Evolutionary conservation across 306 rosid genomes (phyloP).

Genomic region (Mimosa bimucronata): DNA sequence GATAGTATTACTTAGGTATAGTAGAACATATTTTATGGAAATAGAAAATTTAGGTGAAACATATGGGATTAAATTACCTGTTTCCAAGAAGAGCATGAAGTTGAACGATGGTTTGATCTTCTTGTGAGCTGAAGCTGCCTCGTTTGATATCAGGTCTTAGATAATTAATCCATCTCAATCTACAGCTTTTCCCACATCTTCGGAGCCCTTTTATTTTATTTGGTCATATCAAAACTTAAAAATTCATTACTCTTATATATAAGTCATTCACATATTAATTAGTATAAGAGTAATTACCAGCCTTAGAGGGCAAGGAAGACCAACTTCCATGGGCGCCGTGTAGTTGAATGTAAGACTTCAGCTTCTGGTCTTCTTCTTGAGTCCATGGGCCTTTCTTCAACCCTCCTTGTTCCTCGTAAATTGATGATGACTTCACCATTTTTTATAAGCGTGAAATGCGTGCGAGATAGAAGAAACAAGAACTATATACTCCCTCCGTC

Average conservation of each 20-base stretch:
- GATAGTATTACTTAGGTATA: no score
- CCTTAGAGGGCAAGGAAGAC: slow-evolving; percentile 61
- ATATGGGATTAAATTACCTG: not conserved
- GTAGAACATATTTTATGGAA: no score
- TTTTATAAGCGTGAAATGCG: no score
- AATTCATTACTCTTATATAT: not conserved
- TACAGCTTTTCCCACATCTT: slow-evolving; percentile 63
- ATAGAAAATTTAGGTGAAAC: no score
- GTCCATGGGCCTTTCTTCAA: slow-evolving; percentile 58
- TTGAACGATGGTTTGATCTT: slow-evolving; percentile 60
- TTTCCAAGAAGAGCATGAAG: slow-evolving; percentile 50
- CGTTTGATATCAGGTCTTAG: slow-evolving; percentile 59
- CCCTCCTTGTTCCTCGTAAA: slow-evolving; percentile 23
- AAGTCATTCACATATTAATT: no score
- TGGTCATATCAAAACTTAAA: not conserved
- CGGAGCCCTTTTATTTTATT: slow-evolving; percentile 39
- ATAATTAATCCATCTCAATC: slow-evolving; percentile 62
- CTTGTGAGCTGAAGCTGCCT: slow-evolving; percentile 61
- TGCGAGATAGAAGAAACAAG: no score
- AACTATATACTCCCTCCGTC: no score
- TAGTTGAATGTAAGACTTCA: not conserved
- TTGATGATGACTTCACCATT: slow-evolving; percentile 62
- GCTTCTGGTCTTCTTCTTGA: not conserved
- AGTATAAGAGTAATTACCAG: slow-evolving; percentile 36
- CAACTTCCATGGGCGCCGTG: not conserved